Evolutionary conservation across 306 rosid species (phyloP).

Genomic region (Begonia masoniana): DNA sequence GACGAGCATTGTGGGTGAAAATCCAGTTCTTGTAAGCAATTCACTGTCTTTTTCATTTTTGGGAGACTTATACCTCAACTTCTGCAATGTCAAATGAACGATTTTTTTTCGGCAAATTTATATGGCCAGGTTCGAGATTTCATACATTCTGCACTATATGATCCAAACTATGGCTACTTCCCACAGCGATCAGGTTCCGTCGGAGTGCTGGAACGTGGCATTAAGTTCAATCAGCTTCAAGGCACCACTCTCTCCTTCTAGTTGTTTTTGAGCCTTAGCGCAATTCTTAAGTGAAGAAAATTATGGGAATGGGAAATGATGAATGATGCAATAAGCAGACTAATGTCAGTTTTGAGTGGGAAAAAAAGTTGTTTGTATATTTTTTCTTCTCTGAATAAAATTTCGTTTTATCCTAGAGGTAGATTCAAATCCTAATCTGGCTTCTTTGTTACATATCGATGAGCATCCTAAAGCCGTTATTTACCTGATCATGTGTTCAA

Average conservation of each 20-base stretch:
- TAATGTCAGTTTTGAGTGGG: too few species aligned
- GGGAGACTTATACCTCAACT: neutral
- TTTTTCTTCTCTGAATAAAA: too few species aligned
- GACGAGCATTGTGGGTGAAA: conserved; percentile 57
- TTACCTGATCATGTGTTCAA: too few species aligned
- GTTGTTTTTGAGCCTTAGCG: neutral
- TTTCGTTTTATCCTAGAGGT: too few species aligned
- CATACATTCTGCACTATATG: conserved; percentile 79
- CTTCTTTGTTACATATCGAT: too few species aligned
- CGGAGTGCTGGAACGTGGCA: conserved; percentile 53
- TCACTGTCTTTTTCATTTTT: conserved; percentile 5
- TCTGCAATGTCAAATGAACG: conserved; percentile 8
- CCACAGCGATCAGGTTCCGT: conserved; percentile 62
- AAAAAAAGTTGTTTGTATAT: too few species aligned
- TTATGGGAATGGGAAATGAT: too few species aligned
- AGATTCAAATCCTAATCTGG: too few species aligned
- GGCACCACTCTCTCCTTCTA: conserved; percentile 22
- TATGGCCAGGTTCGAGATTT: conserved; percentile 79
- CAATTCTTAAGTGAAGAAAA: too few species aligned
- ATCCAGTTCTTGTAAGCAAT: conserved; percentile 63
- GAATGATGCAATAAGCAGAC: too few species aligned
- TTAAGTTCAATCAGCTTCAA: conserved; percentile 62
- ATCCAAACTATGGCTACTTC: conserved; percentile 72
- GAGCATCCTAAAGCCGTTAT: too few species aligned
- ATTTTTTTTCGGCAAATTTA: neutral